Evolutionary conservation across 257 asterid species (phyloP).

Genomic region (Craterostigma plantagineum): DNA sequence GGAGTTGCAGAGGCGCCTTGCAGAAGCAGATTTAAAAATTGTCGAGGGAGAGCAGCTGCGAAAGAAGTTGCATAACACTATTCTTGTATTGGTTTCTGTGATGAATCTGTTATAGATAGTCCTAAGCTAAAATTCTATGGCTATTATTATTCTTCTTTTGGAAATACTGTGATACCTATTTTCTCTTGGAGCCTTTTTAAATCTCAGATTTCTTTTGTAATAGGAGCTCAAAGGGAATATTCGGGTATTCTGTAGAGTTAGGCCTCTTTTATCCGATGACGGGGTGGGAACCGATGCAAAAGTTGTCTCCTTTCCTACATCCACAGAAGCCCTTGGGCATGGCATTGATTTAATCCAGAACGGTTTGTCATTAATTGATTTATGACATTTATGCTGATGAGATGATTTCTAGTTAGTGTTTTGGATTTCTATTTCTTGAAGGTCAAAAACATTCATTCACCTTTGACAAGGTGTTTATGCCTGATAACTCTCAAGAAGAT

Average conservation of each 20-base stretch:
- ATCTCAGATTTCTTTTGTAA: background rate
- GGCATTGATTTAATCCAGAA: slow-evolving; percentile 68
- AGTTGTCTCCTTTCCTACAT: slow-evolving; percentile 56
- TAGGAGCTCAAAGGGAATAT: slow-evolving; percentile 95
- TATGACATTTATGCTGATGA: slow-evolving; percentile 1
- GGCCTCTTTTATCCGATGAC: slow-evolving; percentile 74
- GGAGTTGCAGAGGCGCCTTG: slow-evolving; percentile 49
- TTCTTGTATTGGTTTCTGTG: slow-evolving; percentile 33
- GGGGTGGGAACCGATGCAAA: slow-evolving; percentile 39
- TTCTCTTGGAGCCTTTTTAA: background rate
- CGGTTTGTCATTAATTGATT: slow-evolving; percentile 21
- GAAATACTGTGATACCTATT: background rate
- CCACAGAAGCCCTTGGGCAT: slow-evolving; percentile 54
- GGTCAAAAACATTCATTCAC: slow-evolving; percentile 81
- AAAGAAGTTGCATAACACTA: slow-evolving; percentile 82
- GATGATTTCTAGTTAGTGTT: slow-evolving; percentile 1
- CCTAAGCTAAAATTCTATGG: background rate
- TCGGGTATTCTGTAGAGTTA: slow-evolving; percentile 86
- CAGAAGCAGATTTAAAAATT: slow-evolving; percentile 64
- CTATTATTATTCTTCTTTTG: background rate
- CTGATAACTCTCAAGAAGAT: slow-evolving; percentile 71
- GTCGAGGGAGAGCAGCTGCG: slow-evolving; percentile 82
- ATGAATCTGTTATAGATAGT: background rate
- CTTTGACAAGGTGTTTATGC: slow-evolving; percentile 74
- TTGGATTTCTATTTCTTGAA: slow-evolving; percentile 9